Percentiles rank a stretch among this genome's conserved stretches.
Evolutionary conservation across 2,329 filamentous ascomycete species (phyloP).

Genomic region (Pseudohalonectria lignicola): DNA sequence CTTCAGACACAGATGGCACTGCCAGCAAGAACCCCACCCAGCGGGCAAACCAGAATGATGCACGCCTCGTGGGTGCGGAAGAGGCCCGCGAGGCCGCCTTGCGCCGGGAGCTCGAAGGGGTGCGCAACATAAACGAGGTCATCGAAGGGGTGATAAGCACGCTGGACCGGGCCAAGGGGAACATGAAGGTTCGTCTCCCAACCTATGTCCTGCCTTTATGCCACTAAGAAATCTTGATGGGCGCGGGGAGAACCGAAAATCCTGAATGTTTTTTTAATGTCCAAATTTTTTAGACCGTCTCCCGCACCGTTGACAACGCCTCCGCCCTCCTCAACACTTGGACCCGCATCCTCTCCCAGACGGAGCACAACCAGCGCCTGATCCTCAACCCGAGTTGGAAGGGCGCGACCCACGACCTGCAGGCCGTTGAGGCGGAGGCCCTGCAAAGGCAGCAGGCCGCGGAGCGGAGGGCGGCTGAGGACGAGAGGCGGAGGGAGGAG

Average conservation of each 20-base stretch:
- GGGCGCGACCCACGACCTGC: constrained; percentile 74
- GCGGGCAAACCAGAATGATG: too few relatives aligned
- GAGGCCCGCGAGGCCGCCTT: constrained; percentile 64
- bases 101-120: constrained; percentile 67
- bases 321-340: constrained; percentile 88
- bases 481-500: constrained; percentile 67
- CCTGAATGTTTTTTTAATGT: too few relatives aligned
- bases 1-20: too few relatives aligned
- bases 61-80: constrained; percentile 43
- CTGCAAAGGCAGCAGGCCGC: constrained; percentile 63
- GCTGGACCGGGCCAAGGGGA: constrained; percentile 59
- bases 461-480: constrained; percentile 65
- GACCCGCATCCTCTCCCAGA: constrained; percentile 92
- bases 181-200: constrained; percentile 56
- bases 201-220: too few relatives aligned
- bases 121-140: constrained; percentile 77
- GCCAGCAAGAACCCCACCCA: too few relatives aligned
- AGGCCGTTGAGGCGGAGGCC: constrained; percentile 77
- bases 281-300: constrained; percentile 82
- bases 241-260: too few relatives aligned
- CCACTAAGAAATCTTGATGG: too few relatives aligned
- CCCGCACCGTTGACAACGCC: constrained; percentile 73
- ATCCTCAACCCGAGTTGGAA: constrained; percentile 85
- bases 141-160: constrained; percentile 70
- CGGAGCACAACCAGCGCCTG: constrained; percentile 91